Percentiles rank a stretch among this genome's conserved stretches.
Conservation (phyloP, 257 asterid species). For the Jasminum sambac region DNA sequence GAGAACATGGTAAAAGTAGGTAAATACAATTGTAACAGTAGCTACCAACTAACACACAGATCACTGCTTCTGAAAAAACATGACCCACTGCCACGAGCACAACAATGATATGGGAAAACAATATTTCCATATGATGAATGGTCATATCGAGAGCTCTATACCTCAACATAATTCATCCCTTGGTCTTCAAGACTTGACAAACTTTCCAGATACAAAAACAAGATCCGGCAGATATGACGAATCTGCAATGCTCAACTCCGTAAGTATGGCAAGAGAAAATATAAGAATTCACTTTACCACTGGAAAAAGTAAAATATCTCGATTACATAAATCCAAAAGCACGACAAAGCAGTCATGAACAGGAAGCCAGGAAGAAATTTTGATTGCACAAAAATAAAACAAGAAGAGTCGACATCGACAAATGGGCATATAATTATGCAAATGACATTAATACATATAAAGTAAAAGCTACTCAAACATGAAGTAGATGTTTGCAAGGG, state of each 20-base stretch:
- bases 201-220: conserved; percentile 97
- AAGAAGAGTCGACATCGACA: conserved; percentile 12
- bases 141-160: conserved; percentile 32
- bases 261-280: conserved; percentile 14
- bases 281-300: conserved; percentile 15
- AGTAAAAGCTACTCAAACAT: conserved; percentile 20
- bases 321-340: not conserved
- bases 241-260: conserved; percentile 90
- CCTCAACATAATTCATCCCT: conserved; percentile 97
- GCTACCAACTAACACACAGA: conserved; percentile 18
- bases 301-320: conserved; percentile 16
- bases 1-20: conserved; percentile 18
- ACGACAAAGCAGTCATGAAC: not conserved
- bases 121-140: conserved; percentile 3
- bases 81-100: not conserved
- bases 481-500: not conserved
- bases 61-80: conserved; percentile 17
- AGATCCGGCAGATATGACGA: conserved; percentile 89
- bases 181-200: conserved; percentile 98
- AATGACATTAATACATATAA: conserved; percentile 14
- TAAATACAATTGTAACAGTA: conserved; percentile 20
- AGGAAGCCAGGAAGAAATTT: conserved; percentile 12
- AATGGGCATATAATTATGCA: conserved; percentile 18
- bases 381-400: conserved; percentile 11
- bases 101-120: not conserved